Base-by-base conservation (phyloP, 2,329 filamentous ascomycete genomes). In the Neoarthrinium moseri region DNA sequence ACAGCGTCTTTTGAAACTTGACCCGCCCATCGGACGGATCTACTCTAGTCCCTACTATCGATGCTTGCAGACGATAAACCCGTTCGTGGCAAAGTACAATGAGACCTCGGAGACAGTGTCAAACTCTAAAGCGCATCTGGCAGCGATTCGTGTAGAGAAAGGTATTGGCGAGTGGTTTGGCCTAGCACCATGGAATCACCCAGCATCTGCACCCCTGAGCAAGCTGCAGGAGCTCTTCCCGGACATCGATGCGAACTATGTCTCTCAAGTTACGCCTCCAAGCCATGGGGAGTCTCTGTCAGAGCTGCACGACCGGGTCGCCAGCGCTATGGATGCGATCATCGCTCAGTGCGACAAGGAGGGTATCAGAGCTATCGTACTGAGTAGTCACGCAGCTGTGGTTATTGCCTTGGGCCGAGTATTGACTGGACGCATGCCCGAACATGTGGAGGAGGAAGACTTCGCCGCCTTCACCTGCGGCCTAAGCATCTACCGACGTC, bases 161-260 rank as follows among this genome's bases (percentile, higher is more conserved):
- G 80, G 80, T 11, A 58, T 84, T 30, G 86, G 89, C 50, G 94
- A 99, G 72, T 97, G 94, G 86, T 97, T 94, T 64, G 94, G 94
- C 21, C 77, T 82, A 38, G 90, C 91, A 13, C 83, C 83, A 49
- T 96, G 96, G 66, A 78, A 87, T 45, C 94, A 97, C 60, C 94
- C 94, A 1, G 75, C 78, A 13, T 90, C 92, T 3, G 89, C 90
- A 3, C 68, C 79, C 4, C 70, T 84, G 12, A 57, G 74, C 22
- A 70, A 78, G 26, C 75, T 99, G 50, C 77, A 79, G 49, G 64
- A 65, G 17, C 77, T 89, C 52, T 95, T 96, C 63, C 83, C 84
- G 23, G 66, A 79, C 23, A 72, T 83, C 33, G 77, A 84, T 48
- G 64, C 68, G 12, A 61, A 60, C 22, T 86, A 91, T 62, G 68